Base-by-base conservation (phyloP, 805 yeast genomes). In the Candida koratica region DNA sequence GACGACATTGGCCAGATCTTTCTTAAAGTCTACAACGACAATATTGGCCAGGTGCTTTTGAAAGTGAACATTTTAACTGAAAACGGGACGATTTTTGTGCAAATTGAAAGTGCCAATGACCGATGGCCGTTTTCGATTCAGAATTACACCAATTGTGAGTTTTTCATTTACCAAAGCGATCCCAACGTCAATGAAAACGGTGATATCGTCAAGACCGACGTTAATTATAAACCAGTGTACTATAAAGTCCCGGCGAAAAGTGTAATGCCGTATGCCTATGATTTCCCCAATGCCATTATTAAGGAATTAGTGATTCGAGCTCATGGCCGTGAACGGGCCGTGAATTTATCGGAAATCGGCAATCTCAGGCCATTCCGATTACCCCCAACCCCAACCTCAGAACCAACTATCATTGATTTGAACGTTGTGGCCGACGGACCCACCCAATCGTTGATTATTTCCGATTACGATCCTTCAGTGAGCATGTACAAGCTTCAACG, bases 211-310 rank as follows among this genome's bases (percentile, higher is more conserved):
- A 70, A 63, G 17, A 53, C 64, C 1, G 79, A 73, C 32, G 65
- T 69, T 3, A 71, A 73, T 9, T 89, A 82, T 60, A 79, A 77
- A 43, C 96, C 97, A 0, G 70, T 87, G 8, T 78, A 71, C 50
- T 93, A 90, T 55, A 73, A 77, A 30, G 71, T 94, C 9, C 97
- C 97, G 0, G 79, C 95, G 1, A 78, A 77, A 51, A 84, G 96
- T 60, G 95, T 87, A 2, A 93, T 93, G 97, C 96, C 97, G 0
- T 93, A 93, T 56, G 86, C 98, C 0, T 93, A 96, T 89, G 98
- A 93, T 56, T 93, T 75, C 60, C 98, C 98, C 1, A 87, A 94
- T 35, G 97, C 96, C 0, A 64, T 75, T 7, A 73, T 81, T 30
- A 89, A 88, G 55, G 96, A 89, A 51, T 60, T 93, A 20, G 71